Base-by-base conservation (phyloP, 352 stramenopile species). In the Peronospora farinosa region DNA sequence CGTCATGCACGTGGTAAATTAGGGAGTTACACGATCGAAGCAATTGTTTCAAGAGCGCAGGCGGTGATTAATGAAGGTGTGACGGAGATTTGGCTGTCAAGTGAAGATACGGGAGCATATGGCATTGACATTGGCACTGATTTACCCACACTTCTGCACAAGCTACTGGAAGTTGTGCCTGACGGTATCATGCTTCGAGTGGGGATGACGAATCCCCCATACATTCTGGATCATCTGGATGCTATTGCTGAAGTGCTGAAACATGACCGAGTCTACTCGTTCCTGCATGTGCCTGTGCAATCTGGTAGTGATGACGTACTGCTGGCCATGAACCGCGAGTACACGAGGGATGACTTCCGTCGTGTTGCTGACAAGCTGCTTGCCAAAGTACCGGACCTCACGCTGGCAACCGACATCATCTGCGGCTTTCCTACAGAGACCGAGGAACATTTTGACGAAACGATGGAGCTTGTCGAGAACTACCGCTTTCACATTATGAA, bases 181-280 rank as follows among this genome's bases (percentile, higher is more conserved):
- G 67, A 74, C 10, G 70, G 77, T 9, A 71, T 88, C n/a, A 97
- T 97, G 87, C 63, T 97, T 3, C 75, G 86, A 30, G 70, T 97
- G 12, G 89, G 89, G 16, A 97, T 97, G 89, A 97, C 88, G 12
- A 97, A 97, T 53, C 89, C 89, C 37, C 89, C 89, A 35, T 97
- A 88, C 64, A 96, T 97, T 39, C 48, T 96, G 19, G 65, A 89
- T 41, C 85, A 96, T 54, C 59, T 97, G 1, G 72, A 94, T 52
- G 73, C 64, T 2, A 68, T 97, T n/a, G 85, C 81, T 7, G 61
- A 83, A 25, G 72, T 88, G 16, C 51, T 97, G 12, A 88, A 85
- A 40, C 75, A 96, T 52, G 68, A 81, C 7, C 62, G 69, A 19
- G 87, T 97, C 1, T 97, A 93, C 49, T 74, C 63, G 19, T 97